Evolutionary conservation across 441 rosid genomes (phyloP), one percentile per base, ranked within the genome.

Genomic region (Populus trichocarpa): DNA sequence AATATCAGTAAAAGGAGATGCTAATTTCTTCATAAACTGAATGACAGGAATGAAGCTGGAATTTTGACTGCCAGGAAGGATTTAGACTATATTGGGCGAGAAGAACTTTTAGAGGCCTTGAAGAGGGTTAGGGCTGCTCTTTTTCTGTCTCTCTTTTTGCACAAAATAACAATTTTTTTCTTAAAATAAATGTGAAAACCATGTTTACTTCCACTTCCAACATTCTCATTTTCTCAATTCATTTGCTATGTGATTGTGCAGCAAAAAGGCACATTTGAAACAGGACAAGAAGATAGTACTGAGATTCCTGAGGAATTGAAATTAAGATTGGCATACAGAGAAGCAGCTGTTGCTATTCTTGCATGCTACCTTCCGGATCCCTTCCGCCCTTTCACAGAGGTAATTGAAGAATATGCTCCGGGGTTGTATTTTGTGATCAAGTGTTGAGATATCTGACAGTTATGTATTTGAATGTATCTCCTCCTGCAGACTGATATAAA

Each of bases 261-360:
- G 99, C 98, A 96, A 96, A 89, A 90, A 84, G 99, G 98, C 10
- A 96, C 99, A 67, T 96, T 92, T 87, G 99, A 94, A 83, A 96
- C 98, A 23, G 98, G 99, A 70, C 96, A 91, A 88, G 99, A 96
- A 86, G 99, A 96, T 77, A 92, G 94, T 74, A 84, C 88, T 32
- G 94, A 88, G 81, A 86, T 96, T 78, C 96, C 99, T 10, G 94
- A 90, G 82, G 99, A 96, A 77, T 36, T 96, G 77, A 90, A 88
- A 81, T 83, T 93, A 89, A 89, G 98, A 86, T 84, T 96, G 80
- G 99, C 98, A 75, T 94, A 96, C 77, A 82, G 99, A 76, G 99
- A 96, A 86, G 98, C 99, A 77, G 89, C 95, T 88, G 98, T 91
- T 85, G 95, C 97, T 79, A 87, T 94, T 86, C 94, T 96, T 81